These are phyloP conservation scores for Marasmius sp. DNA, from an alignment of 1,284 basidiomycete genomes.

Conservation along the genomic window DNA sequence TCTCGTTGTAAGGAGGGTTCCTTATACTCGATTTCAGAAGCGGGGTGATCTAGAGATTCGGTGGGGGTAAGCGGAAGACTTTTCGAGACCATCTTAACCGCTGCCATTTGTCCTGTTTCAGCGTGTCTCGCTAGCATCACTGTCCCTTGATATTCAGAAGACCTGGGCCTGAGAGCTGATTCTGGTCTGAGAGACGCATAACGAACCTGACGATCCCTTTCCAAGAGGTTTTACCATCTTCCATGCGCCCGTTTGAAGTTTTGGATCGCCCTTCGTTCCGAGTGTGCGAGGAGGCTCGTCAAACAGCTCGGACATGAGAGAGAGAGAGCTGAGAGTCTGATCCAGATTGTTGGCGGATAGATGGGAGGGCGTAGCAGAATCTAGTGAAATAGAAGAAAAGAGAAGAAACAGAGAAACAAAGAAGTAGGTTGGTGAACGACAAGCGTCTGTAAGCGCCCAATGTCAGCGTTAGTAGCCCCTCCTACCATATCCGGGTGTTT, in stretches of 20 bases:
- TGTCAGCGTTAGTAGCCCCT: no score
- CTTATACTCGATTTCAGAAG: constrained; percentile 64
- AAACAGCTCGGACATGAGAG: constrained; percentile 22
- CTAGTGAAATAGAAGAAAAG: background rate
- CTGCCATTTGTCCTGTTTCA: constrained; percentile 87
- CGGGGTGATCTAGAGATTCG: constrained; percentile 66
- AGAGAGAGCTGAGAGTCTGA: background rate
- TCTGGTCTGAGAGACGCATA: constrained; percentile 4
- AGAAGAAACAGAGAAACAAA: background rate
- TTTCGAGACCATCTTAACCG: constrained; percentile 96
- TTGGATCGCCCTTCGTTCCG: constrained; percentile 53
- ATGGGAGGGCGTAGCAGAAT: no score
- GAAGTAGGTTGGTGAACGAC: background rate
- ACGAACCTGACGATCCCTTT: constrained; percentile 84
- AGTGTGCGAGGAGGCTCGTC: constrained; percentile 23
- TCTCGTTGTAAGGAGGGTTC: constrained; percentile 91
- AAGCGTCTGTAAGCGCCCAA: background rate
- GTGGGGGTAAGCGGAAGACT: constrained; percentile 69
- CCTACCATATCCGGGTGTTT: no score
- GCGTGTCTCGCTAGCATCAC: constrained; percentile 91
- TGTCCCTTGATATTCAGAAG: constrained; percentile 60
- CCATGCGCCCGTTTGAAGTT: constrained; percentile 91
- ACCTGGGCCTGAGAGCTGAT: constrained; percentile 4
- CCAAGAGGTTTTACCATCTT: constrained; percentile 92
- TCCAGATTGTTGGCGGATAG: constrained; percentile 1